These are phyloP conservation scores for Fusarium sp. DNA, from an alignment of 2,329 filamentous ascomycete species.

Conservation along the genomic window DNA sequence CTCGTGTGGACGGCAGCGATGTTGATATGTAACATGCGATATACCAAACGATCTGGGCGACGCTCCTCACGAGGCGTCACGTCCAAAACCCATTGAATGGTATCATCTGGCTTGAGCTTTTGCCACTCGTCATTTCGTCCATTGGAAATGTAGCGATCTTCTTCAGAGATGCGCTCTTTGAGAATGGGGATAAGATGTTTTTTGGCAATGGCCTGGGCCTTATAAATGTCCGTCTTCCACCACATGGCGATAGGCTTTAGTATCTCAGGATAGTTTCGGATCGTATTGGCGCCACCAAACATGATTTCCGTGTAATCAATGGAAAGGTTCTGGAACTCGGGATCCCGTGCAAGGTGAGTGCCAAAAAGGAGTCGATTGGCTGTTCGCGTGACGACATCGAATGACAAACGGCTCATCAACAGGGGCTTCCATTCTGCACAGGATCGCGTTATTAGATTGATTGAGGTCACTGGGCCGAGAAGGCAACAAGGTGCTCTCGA, in stretches of 20 bases:
- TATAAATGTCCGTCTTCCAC: not conserved
- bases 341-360: not conserved
- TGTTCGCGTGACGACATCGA: not conserved
- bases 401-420: not conserved
- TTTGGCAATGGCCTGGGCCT: not conserved
- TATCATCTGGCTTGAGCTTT: not conserved
- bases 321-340: not conserved
- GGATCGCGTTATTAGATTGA: not conserved
- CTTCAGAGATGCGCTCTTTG: not conserved
- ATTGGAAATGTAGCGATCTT: not conserved
- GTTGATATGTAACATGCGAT: not conserved
- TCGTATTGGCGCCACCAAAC: not conserved
- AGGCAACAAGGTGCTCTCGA: not conserved
- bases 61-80: not conserved
- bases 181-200: not conserved
- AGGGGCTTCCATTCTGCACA: not conserved
- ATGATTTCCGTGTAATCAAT: not conserved
- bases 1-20: not conserved
- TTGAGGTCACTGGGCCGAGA: no score
- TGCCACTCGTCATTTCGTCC: not conserved
- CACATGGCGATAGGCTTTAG: not conserved
- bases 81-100: not conserved
- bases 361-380: not conserved
- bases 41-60: not conserved
- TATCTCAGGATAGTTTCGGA: not conserved